phyloP scores from a whole-genome alignment of 345 rosid genomes.

The Gossypium anomalum region DNA sequence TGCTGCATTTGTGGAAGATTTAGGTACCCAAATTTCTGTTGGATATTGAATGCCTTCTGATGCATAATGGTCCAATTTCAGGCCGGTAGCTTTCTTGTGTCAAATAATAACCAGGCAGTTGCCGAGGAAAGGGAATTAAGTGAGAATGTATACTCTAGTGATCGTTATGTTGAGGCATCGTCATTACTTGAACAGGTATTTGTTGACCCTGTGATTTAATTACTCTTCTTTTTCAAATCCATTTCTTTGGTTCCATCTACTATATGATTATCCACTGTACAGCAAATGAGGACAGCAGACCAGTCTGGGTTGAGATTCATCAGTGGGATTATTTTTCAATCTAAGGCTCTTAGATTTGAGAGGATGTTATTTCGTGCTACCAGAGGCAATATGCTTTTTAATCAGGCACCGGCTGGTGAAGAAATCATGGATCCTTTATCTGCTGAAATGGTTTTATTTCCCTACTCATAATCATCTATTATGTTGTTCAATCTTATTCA shows the following conservation, averaged over 20 bases:
- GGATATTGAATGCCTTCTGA: constrained; percentile 1
- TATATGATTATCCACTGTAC: constrained; percentile 23
- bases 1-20: background rate
- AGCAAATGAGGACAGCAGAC: constrained; percentile 68
- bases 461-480: constrained; percentile 4
- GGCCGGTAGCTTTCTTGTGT: constrained; percentile 82
- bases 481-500: background rate
- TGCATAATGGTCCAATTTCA: constrained; percentile 27
- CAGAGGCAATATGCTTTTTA: constrained; percentile 98
- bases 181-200: constrained; percentile 81
- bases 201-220: constrained; percentile 17
- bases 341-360: constrained; percentile 72
- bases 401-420: constrained; percentile 84
- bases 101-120: constrained; percentile 61
- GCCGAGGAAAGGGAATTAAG: constrained; percentile 69
- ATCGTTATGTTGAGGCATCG: constrained; percentile 43
- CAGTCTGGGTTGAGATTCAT: constrained; percentile 85
- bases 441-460: constrained; percentile 65
- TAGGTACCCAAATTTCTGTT: background rate
- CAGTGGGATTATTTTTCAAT: constrained; percentile 76
- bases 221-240: constrained; percentile 17
- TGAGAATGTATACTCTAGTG: constrained; percentile 58
- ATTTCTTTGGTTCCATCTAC: constrained; percentile 20
- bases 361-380: constrained; percentile 96
- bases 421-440: constrained; percentile 88